A percentile compares a stretch with the other conserved stretches of the same genome.
Conservation (phyloP, 1,284 basidiomycete genomes). For the Trametes hirsuta region DNA sequence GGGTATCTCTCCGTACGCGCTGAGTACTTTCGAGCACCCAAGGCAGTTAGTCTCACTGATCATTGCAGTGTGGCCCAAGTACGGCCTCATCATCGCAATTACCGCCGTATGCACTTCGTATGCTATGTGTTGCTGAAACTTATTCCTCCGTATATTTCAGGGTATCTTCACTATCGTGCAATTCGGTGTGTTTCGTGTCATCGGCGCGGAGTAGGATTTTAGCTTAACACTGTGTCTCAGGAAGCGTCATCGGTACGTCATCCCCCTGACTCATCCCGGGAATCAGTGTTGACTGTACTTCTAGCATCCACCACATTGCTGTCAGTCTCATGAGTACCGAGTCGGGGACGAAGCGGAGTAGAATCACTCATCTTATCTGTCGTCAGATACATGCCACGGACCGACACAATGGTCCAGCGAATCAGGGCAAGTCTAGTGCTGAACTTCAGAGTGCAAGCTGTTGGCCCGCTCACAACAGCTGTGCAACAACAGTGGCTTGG, state of each 20-base stretch:
- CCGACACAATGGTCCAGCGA: background rate
- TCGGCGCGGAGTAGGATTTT: background rate
- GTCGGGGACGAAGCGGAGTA: background rate
- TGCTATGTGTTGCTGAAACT: no score
- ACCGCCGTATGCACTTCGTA: background rate
- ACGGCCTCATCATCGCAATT: background rate
- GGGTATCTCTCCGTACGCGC: background rate
- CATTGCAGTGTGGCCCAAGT: background rate
- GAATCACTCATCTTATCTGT: no score
- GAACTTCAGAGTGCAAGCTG: background rate
- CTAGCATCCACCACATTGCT: slow-evolving; percentile 5
- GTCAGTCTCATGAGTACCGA: background rate
- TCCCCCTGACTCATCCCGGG: background rate
- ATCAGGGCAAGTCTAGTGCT: background rate
- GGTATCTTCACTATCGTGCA: slow-evolving; percentile 7
- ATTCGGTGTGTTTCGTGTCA: background rate
- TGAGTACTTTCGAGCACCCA: no score
- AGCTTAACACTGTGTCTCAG: background rate
- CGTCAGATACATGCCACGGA: slow-evolving; percentile 2
- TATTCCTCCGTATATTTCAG: background rate
- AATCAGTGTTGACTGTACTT: background rate
- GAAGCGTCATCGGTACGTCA: background rate
- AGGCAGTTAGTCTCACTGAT: background rate
- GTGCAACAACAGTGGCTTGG: background rate
- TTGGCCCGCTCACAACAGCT: background rate